These are phyloP conservation scores for Xerocomellus chrysenteron DNA, from an alignment of 768 basidiomycete species.

Conservation along the genomic window DNA sequence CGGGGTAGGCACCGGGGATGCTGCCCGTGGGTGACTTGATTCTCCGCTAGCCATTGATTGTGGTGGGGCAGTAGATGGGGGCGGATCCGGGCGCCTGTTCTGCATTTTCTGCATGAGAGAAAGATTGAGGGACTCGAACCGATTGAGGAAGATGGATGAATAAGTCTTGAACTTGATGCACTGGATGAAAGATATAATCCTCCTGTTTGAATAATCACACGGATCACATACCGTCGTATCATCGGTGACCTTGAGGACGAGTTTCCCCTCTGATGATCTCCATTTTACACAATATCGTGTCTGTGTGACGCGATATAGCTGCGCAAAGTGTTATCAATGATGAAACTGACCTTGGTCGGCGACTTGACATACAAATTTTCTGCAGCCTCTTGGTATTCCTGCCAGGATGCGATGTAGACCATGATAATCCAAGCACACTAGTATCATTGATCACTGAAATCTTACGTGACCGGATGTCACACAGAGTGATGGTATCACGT, in stretches of 20 bases:
- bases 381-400: slow-evolving; percentile 87
- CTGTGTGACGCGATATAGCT: slow-evolving; percentile 40
- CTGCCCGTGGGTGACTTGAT: slow-evolving; percentile 30
- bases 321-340: not conserved
- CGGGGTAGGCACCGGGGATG: slow-evolving; percentile 33
- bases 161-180: slow-evolving; percentile 96
- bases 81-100: slow-evolving; percentile 49
- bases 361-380: slow-evolving; percentile 80
- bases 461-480: slow-evolving; percentile 20
- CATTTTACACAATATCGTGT: slow-evolving; percentile 92
- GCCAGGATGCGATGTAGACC: slow-evolving; percentile 91
- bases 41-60: slow-evolving; percentile 22
- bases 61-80: slow-evolving; percentile 17
- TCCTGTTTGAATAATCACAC: not conserved
- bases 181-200: slow-evolving; percentile 40
- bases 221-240: slow-evolving; percentile 70
- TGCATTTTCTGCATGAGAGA: slow-evolving; percentile 86
- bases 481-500: slow-evolving; percentile 9
- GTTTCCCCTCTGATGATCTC: slow-evolving; percentile 78
- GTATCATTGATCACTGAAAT: not conserved
- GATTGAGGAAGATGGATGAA: slow-evolving; percentile 93
- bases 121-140: slow-evolving; percentile 90
- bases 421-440: slow-evolving; percentile 33
- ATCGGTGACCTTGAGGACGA: slow-evolving; percentile 94
- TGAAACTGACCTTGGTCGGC: slow-evolving; percentile 63